Base-by-base conservation (phyloP, 169 alveolate species). In the Eimeria zaria region DNA sequence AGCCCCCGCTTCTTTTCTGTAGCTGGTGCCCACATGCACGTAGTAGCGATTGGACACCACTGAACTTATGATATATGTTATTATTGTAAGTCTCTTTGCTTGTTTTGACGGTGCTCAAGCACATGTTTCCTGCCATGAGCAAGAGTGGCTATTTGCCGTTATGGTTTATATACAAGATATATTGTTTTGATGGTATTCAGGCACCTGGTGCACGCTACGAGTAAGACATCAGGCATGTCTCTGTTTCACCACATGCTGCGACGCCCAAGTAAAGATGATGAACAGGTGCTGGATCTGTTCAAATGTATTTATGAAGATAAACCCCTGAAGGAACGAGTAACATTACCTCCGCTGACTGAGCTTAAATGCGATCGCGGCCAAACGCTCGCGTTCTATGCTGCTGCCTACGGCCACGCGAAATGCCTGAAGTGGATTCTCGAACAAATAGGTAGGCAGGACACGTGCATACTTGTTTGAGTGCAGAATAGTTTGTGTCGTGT, bases 331-430 rank as follows among this genome's bases (percentile, higher is more conserved):
- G 81, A 87, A 62, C 83, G 81, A 16, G 83, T 87, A 41, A 2
- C 81, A 48, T 53, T 87, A 3, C 93, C 93, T 62, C 27, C 81
- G 12, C 67, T 87, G 12, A 8, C 64, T 60, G 58, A 41, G 18
- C 62, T 87, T 48, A 58, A 62, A 39, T 87, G 93, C 83, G 46
- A 64, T 48, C 60, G 44, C 12, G 93, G 93, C 36, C 93, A 87
- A n/a, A 87, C 93, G 2, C 81, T 87, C 44, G 93, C 93, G 0
- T 64, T 87, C 71, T 87, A 87, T 73, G 93, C 93, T 27, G 93
- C 93, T 36, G 81, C 93, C n/a, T 87, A 87, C 30, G 93, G 93
- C 81, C 93, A 87, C 46, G 48, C 81, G 62, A 87, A 87, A 24
- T 87, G 93, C 81, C 93, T 87, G 24, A 44, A 36, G 46, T 87